Conservation (phyloP, 2,329 filamentous ascomycete species). For the Coleophoma cylindrospora region DNA sequence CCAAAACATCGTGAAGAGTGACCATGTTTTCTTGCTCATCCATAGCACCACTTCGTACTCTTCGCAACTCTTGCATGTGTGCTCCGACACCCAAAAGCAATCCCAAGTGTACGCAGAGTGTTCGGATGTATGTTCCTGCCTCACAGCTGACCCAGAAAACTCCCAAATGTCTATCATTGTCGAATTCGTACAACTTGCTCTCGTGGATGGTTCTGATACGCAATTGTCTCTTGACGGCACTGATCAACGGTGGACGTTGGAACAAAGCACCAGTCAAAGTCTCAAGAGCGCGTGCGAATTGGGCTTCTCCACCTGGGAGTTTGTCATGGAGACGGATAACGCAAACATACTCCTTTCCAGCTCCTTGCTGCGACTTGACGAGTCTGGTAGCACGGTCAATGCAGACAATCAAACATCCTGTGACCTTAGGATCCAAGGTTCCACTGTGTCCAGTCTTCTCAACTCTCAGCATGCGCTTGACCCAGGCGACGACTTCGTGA, state of each 20-base stretch:
- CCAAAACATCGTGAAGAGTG: constrained; percentile 90
- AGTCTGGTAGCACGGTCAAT: constrained; percentile 95
- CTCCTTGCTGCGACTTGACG: constrained; percentile 97
- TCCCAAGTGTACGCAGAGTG: constrained; percentile 90
- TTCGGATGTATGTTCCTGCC: constrained; percentile 97
- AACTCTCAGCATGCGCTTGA: constrained; percentile 90
- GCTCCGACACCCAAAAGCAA: constrained; percentile 74
- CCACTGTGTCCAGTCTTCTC: constrained; percentile 99
- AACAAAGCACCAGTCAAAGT: constrained; percentile 94
- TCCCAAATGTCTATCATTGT: constrained; percentile 94
- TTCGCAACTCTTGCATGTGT: constrained; percentile 96
- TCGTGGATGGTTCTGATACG: constrained; percentile 98
- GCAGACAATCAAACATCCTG: constrained; percentile 89
- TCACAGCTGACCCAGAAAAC: constrained; percentile 99
- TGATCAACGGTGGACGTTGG: constrained; percentile 95
- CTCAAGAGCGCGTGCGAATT: constrained; percentile 91
- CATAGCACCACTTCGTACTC: constrained; percentile 93
- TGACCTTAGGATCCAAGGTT: constrained; percentile 97
- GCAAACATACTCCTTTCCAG: constrained; percentile 98
- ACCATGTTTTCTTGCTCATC: constrained; percentile 85
- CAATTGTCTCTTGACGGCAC: constrained; percentile 96
- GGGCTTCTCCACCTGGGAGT: constrained; percentile 85
- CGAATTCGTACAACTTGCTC: constrained; percentile 94
- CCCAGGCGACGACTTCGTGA: constrained; percentile 98
- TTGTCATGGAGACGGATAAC: constrained; percentile 95